Base-by-base conservation (phyloP, 768 basidiomycete genomes). In the Arthromyces matolae region DNA sequence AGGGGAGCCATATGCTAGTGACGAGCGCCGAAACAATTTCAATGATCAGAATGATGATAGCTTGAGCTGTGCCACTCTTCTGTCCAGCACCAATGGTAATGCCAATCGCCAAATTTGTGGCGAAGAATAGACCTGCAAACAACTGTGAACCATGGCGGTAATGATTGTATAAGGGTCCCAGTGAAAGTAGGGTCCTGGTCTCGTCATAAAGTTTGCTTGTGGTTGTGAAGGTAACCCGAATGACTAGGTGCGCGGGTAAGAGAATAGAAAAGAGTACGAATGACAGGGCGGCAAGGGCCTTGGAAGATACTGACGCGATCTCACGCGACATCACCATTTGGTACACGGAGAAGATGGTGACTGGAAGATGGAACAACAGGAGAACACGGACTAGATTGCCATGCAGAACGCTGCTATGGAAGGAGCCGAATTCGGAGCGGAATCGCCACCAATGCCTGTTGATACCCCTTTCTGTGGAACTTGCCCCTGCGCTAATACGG, bases 121-220 rank as follows among this genome's bases (percentile, higher is more conserved):
- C 76, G 56, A 99, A 85, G 43, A 91, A 75, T 22, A 94, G 71
- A 41, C 78, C 78, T 1, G 90, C 85, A 66, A 95, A 99, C 51
- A 93, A 75, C 61, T 94, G 91, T 16, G 89, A 92, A 13, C 90
- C 88, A 58, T 90, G 89, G 14, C 89, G 81, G 64, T 93, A 98
- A 57, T 93, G 87, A 66, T 94, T 96, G 68, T 99, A 99, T 46
- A 97, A 75, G 23, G 93, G 90, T 12, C 96, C 95, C 16, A 93
- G 77, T 3, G 85, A 79, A 16, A 99, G 84, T 14, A 98, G 74
- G 0, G 94, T 96, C 54, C 90, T 79, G 1, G 92, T 94, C 66
- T 95, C 93, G 54, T 95, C 93, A 64, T 98, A 98, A 5, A 98
- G 75, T 61, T 96, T 95, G 62, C 83, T 86, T 20, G 89, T 89